Percentiles rank a stretch among this genome's conserved stretches.
These are phyloP conservation scores for Trametopsis cervina DNA, from an alignment of 768 basidiomycete species.

Conservation along the genomic window DNA sequence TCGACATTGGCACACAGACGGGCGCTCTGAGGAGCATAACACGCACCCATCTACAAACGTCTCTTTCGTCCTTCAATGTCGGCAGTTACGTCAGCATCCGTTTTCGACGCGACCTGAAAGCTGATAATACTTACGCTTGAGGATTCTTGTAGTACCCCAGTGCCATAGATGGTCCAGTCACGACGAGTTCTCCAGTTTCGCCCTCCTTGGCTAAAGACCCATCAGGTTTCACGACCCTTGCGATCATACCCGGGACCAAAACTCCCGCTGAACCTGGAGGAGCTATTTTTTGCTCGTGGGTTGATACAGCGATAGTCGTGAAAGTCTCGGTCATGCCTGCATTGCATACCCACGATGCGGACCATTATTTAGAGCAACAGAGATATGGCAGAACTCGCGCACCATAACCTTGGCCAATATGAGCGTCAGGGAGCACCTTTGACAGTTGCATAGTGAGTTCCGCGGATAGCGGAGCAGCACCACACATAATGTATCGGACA, in stretches of 20 bases:
- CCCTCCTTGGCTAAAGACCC: slow-evolving; percentile 47
- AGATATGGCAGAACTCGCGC: slow-evolving; percentile 1
- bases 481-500: slow-evolving; percentile 23
- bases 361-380: not conserved
- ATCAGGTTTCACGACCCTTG: slow-evolving; percentile 49
- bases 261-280: slow-evolving; percentile 43
- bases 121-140: slow-evolving; percentile 44
- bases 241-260: slow-evolving; percentile 47
- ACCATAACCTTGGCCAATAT: slow-evolving; percentile 57
- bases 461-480: slow-evolving; percentile 29
- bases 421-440: slow-evolving; percentile 41
- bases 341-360: not conserved
- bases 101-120: not conserved
- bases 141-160: slow-evolving; percentile 46
- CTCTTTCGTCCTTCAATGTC: slow-evolving; percentile 44
- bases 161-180: slow-evolving; percentile 35
- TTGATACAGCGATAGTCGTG: slow-evolving; percentile 44
- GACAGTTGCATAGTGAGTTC: slow-evolving; percentile 36
- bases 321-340: slow-evolving; percentile 63
- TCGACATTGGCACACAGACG: not conserved
- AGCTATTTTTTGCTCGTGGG: slow-evolving; percentile 40
- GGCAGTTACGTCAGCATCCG: slow-evolving; percentile 1
- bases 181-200: slow-evolving; percentile 55
- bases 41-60: slow-evolving; percentile 58
- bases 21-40: not conserved